Evolutionary conservation across 2,329 filamentous ascomycete genomes (phyloP).

Genomic region (Venturiaceae sp.): DNA sequence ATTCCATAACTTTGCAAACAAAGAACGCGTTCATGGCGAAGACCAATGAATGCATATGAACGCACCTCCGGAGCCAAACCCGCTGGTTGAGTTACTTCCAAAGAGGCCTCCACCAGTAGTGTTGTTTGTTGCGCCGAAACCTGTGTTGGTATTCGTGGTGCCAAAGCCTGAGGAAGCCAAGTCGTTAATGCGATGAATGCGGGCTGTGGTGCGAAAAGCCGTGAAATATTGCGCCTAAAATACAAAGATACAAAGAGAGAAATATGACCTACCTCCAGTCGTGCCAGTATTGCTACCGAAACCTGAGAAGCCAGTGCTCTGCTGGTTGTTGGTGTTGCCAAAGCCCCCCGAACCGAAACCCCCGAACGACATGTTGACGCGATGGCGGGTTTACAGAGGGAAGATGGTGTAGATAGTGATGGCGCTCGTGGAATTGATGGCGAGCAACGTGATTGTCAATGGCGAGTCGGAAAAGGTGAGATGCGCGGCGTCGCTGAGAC

Average conservation of each 20-base stretch:
- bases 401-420: not conserved
- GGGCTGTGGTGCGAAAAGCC: slow-evolving; percentile 8
- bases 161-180: slow-evolving; percentile 28
- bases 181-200: slow-evolving; percentile 25
- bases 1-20: not conserved
- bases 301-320: slow-evolving; percentile 25
- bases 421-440: not conserved
- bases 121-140: slow-evolving; percentile 17
- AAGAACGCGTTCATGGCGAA: not conserved
- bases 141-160: slow-evolving; percentile 16
- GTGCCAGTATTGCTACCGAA: slow-evolving; percentile 29
- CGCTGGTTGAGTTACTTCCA: slow-evolving; percentile 18
- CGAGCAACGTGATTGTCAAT: not conserved
- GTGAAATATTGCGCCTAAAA: not conserved
- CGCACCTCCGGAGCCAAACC: slow-evolving; percentile 18
- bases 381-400: not conserved
- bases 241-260: slow-evolving; percentile 12
- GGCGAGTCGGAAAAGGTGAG: not conserved
- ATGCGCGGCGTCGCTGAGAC: not conserved
- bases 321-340: slow-evolving; percentile 21
- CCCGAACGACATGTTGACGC: slow-evolving; percentile 9
- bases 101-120: slow-evolving; percentile 20
- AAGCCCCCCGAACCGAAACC: slow-evolving; percentile 46
- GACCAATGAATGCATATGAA: not conserved
- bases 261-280: slow-evolving; percentile 42